A percentile compares a stretch with the other conserved stretches of the same genome.
Conservation (phyloP, 805 yeast species). For the Komagataella ulmi region DNA sequence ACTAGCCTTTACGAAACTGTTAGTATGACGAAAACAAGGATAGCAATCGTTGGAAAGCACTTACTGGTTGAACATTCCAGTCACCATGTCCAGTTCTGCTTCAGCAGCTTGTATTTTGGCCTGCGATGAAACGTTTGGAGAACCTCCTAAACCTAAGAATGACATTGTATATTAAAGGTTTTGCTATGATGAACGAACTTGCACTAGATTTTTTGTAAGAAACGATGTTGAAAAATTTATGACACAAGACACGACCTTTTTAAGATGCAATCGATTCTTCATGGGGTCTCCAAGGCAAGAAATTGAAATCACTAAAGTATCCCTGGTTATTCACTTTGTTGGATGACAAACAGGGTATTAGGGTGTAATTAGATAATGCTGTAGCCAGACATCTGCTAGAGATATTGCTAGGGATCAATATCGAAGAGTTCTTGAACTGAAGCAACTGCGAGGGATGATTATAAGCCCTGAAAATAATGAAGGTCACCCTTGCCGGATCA, state of each 20-base stretch:
- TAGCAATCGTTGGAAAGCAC: slow-evolving; percentile 1
- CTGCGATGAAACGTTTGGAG: slow-evolving; percentile 61
- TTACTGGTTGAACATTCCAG: slow-evolving; percentile 84
- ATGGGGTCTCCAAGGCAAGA: neutral
- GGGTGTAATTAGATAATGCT: too few species aligned
- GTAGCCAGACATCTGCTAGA: too few species aligned
- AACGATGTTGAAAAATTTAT: neutral
- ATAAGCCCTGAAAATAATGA: too few species aligned
- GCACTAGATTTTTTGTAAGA: neutral
- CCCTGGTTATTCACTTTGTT: too few species aligned
- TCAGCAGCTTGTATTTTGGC: slow-evolving; percentile 86
- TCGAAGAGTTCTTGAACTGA: too few species aligned
- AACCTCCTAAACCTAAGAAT: slow-evolving; percentile 57
- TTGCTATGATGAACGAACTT: neutral
- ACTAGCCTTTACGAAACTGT: slow-evolving; percentile 34
- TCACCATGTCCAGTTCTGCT: slow-evolving; percentile 92
- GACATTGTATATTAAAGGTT: slow-evolving; percentile 30
- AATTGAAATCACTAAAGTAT: neutral
- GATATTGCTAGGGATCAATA: too few species aligned
- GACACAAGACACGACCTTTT: neutral
- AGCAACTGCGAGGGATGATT: too few species aligned
- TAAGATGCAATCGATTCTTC: too few species aligned
- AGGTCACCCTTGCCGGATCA: too few species aligned
- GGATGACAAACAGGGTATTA: too few species aligned
- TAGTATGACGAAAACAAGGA: slow-evolving; percentile 1